Conservation (phyloP, 2,329 filamentous ascomycete genomes). For the Stemphylium vesicarium region DNA sequence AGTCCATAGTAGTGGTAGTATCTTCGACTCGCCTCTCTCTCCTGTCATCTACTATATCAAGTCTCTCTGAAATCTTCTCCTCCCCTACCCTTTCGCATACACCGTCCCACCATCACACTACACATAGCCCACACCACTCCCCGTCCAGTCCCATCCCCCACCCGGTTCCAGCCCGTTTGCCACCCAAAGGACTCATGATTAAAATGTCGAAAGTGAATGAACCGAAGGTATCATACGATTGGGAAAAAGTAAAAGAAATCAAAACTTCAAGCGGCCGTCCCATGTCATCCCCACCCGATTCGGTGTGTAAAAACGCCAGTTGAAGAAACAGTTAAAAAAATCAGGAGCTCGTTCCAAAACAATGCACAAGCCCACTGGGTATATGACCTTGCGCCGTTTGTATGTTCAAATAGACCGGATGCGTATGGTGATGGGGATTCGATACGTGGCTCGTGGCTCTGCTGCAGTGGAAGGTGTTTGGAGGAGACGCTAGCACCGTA, state of each 20-base stretch:
- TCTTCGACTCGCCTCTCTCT: conserved; percentile 39
- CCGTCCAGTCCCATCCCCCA: background rate
- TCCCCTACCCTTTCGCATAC: background rate
- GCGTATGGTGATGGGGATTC: background rate
- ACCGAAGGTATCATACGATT: conserved; percentile 13
- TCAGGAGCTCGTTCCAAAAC: background rate
- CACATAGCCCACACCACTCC: background rate
- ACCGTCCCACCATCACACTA: conserved; percentile 13
- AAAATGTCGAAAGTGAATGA: conserved; percentile 5
- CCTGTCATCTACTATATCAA: conserved; percentile 28
- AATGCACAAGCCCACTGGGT: conserved; percentile 9
- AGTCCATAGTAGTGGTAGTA: background rate
- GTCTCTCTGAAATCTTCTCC: background rate
- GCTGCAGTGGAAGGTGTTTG: background rate
- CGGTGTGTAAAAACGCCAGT: background rate
- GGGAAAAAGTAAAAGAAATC: background rate
- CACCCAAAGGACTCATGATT: conserved; percentile 3
- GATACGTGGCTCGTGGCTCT: background rate
- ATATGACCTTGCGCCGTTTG: conserved; percentile 13
- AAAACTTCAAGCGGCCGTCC: conserved; percentile 4
- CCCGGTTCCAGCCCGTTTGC: background rate
- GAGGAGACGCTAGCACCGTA: background rate
- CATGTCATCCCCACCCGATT: background rate
- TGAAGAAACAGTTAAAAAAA: conserved; percentile 3
- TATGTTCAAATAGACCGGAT: conserved; percentile 12